Percentiles rank a stretch among this genome's conserved stretches.
phyloP scores from a whole-genome alignment of 2,329 filamentous ascomycete species.

The Fusarium multiceps region DNA sequence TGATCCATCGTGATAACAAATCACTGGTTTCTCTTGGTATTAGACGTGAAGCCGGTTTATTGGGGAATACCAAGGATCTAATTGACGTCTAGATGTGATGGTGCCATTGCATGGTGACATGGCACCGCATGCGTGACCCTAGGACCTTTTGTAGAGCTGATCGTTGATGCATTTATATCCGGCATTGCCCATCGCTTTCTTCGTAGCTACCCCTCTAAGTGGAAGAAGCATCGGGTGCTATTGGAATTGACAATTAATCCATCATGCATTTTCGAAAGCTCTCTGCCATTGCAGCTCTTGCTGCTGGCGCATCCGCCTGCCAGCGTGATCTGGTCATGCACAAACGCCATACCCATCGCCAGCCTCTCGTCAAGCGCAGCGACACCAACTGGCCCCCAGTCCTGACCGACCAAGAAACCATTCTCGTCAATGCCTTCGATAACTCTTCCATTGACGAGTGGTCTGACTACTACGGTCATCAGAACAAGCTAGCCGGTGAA shows the following conservation, averaged over 20 bases:
- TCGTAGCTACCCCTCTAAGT: background rate
- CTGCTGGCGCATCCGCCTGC: conserved; percentile 45
- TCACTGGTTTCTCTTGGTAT: conserved; percentile 7
- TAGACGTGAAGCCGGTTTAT: conserved; percentile 15
- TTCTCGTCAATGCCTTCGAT: conserved; percentile 53
- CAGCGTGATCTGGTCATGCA: conserved; percentile 46
- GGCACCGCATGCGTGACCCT: conserved; percentile 1
- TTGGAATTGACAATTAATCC: background rate
- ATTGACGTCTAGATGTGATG: conserved; percentile 7
- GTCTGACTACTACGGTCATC: conserved; percentile 55
- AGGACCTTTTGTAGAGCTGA: background rate
- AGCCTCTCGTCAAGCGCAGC: conserved; percentile 48
- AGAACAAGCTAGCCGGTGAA: conserved; percentile 53
- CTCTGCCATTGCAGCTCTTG: conserved; percentile 32
- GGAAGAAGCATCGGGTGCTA: background rate
- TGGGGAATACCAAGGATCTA: conserved; percentile 13
- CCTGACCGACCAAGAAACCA: conserved; percentile 49
- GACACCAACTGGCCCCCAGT: conserved; percentile 52
- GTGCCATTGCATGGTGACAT: conserved; percentile 38
- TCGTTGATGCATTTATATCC: conserved; percentile 35
- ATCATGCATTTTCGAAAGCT: conserved; percentile 38
- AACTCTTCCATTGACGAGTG: conserved; percentile 53
- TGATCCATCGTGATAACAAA: conserved; percentile 23
- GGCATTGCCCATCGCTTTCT: conserved; percentile 3
- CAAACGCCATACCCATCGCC: conserved; percentile 49